A percentile compares a stretch with the other conserved stretches of the same genome.
Evolutionary conservation across 352 stramenopile genomes (phyloP).

Genomic region (Globisporangium paddicum): DNA sequence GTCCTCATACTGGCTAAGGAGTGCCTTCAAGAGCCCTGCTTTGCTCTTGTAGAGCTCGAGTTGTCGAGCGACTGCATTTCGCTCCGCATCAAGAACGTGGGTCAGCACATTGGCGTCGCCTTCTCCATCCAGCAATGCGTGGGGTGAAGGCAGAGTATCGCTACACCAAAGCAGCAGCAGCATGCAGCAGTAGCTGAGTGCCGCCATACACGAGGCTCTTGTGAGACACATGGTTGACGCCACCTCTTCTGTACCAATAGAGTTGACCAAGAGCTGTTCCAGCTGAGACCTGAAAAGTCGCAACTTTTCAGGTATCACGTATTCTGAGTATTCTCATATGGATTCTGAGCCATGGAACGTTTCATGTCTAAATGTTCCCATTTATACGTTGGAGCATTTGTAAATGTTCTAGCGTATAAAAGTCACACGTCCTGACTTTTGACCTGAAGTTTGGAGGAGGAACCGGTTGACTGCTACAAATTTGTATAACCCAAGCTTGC

Average conservation of each 20-base stretch:
- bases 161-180: not conserved
- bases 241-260: no score
- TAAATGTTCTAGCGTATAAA: no score
- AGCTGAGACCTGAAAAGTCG: no score
- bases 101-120: not conserved
- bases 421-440: no score
- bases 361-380: no score
- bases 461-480: no score
- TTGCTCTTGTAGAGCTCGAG: conserved; percentile 9
- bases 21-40: not conserved
- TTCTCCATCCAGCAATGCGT: not conserved
- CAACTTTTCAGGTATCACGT: no score
- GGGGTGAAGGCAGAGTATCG: not conserved
- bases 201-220: not conserved
- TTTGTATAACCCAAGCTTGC: no score
- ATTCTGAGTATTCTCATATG: no score
- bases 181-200: not conserved
- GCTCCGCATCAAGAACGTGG: not conserved
- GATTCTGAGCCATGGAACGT: no score
- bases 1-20: not conserved
- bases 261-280: not conserved
- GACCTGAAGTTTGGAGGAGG: no score
- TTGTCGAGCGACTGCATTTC: not conserved
- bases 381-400: no score
- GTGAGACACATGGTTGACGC: not conserved